phyloP scores from a whole-genome alignment of 73 alveolate species.

The Paramecium sonneborni region DNA sequence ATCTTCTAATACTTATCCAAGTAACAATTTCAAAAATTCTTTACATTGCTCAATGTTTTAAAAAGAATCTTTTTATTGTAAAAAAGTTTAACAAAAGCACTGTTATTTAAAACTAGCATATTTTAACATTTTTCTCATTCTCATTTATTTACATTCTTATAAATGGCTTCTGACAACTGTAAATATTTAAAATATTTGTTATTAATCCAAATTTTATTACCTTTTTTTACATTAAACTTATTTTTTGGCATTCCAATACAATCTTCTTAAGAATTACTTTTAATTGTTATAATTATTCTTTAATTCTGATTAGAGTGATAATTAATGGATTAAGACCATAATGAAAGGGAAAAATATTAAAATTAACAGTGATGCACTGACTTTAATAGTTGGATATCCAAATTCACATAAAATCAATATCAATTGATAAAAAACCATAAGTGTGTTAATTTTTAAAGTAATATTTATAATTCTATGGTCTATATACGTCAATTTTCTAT shows the following conservation, averaged over 20 bases:
- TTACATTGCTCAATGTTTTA: background rate
- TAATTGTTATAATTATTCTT: background rate
- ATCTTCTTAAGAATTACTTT: background rate
- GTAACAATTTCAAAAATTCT: background rate
- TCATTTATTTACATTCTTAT: background rate
- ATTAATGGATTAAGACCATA: background rate
- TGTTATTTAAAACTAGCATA: background rate
- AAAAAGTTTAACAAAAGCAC: background rate
- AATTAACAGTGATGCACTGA: background rate
- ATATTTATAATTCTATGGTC: background rate
- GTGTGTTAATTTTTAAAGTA: background rate
- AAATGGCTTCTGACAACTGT: background rate
- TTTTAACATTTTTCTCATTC: background rate
- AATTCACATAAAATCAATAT: background rate
- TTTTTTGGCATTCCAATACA: background rate
- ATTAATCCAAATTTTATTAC: background rate
- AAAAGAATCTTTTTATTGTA: background rate
- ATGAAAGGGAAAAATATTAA: background rate
- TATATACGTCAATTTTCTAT: background rate
- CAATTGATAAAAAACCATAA: background rate
- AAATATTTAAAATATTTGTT: background rate
- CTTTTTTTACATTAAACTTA: background rate
- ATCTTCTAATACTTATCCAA: background rate
- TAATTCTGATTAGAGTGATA: background rate
- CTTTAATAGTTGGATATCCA: background rate